phyloP scores from a whole-genome alignment of 176 grass and related monocot genomes.

The Pontederia crassipes region DNA sequence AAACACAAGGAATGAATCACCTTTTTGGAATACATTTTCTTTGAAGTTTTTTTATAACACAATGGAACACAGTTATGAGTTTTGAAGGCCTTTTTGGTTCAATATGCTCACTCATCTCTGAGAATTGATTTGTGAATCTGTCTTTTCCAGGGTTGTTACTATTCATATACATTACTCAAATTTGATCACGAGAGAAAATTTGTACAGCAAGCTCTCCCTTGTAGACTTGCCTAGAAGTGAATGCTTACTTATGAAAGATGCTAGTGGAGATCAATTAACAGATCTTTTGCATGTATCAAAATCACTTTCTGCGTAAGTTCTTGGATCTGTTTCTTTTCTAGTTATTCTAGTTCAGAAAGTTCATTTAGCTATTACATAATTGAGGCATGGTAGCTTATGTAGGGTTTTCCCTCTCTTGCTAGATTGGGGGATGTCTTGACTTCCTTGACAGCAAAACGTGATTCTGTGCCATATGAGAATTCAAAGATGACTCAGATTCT shows the following conservation, averaged over 20 bases:
- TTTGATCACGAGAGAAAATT: conserved; percentile 61
- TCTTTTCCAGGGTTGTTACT: conserved; percentile 67
- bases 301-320: conserved; percentile 93
- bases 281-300: conserved; percentile 90
- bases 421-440: conserved; percentile 92
- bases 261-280: conserved; percentile 68
- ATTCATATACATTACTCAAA: conserved; percentile 95
- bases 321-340: background rate
- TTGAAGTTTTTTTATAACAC: no score
- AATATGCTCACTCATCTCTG: conserved; percentile 4
- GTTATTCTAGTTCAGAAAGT: conserved; percentile 1
- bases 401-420: conserved; percentile 15
- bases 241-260: conserved; percentile 64
- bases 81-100: background rate
- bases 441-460: conserved; percentile 83
- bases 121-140: conserved; percentile 12
- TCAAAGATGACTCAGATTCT: conserved; percentile 85
- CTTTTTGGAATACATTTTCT: no score
- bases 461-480: conserved; percentile 64
- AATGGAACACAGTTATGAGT: background rate
- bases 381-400: background rate
- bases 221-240: conserved; percentile 96
- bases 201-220: conserved; percentile 88
- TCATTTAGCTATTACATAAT: conserved; percentile 11
- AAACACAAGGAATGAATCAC: no score